Base-by-base conservation (phyloP, 495 filamentous ascomycete species). In the Thermothielavioides terrestris region DNA sequence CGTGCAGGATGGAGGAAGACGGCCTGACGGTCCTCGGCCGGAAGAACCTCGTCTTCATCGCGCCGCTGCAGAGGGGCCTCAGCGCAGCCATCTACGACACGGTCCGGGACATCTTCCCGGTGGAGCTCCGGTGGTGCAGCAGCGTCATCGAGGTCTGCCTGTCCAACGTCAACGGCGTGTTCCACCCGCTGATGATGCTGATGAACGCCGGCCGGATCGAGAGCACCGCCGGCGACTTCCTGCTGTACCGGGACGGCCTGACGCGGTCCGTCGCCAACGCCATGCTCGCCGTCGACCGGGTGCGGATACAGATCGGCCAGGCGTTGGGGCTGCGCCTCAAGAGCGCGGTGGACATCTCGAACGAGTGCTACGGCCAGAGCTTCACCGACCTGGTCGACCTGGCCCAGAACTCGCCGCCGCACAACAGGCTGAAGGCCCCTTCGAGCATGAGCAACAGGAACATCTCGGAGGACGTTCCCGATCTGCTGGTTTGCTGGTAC, bases 181-280 rank as follows among this genome's bases (percentile, higher is more conserved):
- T 40, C 21, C 38, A 40, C 21, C 38, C 38, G 10, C 21, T 40
- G 2, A 40, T 40, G 38, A 40, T 40, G 38, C 9, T 40, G 10
- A 40, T 40, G 38, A 40, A 40, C 38, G 38, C 38, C 21, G 38
- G 38, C 22, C 38, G 38, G 21, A 25, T 40, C 38, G 38, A 40
- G 9, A 40, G 9, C 38, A 40, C 38, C 2, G 12, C 21, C 3
- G 38, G 38, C 38, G 38, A 40, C 22, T 40, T 40, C 22, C 15
- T 25, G 3, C 20, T 40, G 1, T 40, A 40, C 38, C 2, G 21
- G 3, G 38, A 25, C 9, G 38, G 38, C 17, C 22, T 40, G 21
- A 40, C 38, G 10, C 20, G 10, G 11, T 25, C 38, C 4, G 38
- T 40, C 21, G 38, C 21, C 22, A 40, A 40, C 38, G 38, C 38